phyloP scores from a whole-genome alignment of 371 early-diverging fungal species.

The Mortierella sp. region DNA sequence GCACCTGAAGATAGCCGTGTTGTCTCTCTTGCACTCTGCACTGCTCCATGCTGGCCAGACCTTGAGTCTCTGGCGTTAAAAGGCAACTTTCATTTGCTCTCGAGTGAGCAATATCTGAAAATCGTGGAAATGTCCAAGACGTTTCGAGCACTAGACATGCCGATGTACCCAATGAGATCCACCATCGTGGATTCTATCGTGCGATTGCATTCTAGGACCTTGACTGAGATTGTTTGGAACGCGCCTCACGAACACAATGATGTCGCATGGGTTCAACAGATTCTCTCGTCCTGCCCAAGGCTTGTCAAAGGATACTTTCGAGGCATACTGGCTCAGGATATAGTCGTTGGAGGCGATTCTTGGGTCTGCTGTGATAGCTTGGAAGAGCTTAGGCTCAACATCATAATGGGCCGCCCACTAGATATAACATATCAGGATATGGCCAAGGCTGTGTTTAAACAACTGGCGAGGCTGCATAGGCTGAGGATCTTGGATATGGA shows the following conservation, averaged over 20 bases:
- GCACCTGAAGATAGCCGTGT: neutral
- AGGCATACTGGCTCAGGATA: neutral
- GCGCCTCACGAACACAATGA: neutral
- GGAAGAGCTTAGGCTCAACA: neutral
- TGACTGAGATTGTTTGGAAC: neutral
- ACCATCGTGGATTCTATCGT: neutral
- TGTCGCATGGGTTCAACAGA: neutral
- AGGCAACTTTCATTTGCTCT: neutral
- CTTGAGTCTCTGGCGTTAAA: neutral
- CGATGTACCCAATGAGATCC: neutral
- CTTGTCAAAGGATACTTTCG: neutral
- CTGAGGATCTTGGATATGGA: neutral
- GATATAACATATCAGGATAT: too few relatives aligned
- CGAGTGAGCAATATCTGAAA: neutral
- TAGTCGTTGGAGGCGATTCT: neutral
- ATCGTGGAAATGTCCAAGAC: neutral
- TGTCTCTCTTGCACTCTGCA: neutral
- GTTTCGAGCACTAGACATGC: neutral
- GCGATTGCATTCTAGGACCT: neutral
- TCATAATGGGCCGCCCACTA: neutral
- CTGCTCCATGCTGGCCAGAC: slow-evolving; percentile 7
- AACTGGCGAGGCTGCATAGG: neutral
- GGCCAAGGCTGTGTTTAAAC: neutral
- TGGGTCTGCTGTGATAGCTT: slow-evolving; percentile 12
- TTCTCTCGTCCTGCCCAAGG: slow-evolving; percentile 8